Evolutionary conservation across 2,329 filamentous ascomycete species (phyloP).

Genomic region (Colletotrichum truncatum): DNA sequence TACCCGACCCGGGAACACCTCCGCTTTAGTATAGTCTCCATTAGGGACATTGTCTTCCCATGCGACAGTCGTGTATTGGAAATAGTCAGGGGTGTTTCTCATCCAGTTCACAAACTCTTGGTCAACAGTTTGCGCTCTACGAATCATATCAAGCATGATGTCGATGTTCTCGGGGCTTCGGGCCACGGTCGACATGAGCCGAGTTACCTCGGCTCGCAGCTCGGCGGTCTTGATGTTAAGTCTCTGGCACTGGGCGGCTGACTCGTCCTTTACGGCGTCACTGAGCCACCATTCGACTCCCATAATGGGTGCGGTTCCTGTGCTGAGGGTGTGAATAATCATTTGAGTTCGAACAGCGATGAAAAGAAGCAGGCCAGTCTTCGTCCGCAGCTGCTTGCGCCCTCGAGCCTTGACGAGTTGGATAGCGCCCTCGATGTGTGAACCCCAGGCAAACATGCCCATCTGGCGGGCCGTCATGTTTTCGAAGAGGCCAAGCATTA

Average conservation of each 20-base stretch:
- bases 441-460: constrained; percentile 61
- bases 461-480: constrained; percentile 42
- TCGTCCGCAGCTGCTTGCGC: constrained; percentile 62
- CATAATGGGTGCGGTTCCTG: constrained; percentile 61
- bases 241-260: constrained; percentile 57
- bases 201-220: constrained; percentile 63
- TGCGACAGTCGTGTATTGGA: constrained; percentile 60
- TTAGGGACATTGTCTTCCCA: constrained; percentile 65
- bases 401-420: constrained; percentile 67
- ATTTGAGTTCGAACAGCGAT: constrained; percentile 69
- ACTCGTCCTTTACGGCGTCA: constrained; percentile 59
- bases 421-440: constrained; percentile 72
- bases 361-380: constrained; percentile 64
- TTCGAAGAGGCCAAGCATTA: constrained; percentile 70
- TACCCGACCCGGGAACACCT: constrained; percentile 68
- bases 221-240: constrained; percentile 64
- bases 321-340: constrained; percentile 66
- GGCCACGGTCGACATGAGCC: constrained; percentile 54
- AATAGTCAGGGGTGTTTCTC: constrained; percentile 57
- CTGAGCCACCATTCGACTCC: constrained; percentile 68
- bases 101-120: constrained; percentile 62
- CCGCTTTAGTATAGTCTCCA: constrained; percentile 60
- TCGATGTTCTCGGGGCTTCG: constrained; percentile 60
- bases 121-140: constrained; percentile 61
- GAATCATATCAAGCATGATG: constrained; percentile 60